These are phyloP conservation scores for Cladosporium sp. DNA, from an alignment of 2,329 filamentous ascomycete species.

Conservation along the genomic window DNA sequence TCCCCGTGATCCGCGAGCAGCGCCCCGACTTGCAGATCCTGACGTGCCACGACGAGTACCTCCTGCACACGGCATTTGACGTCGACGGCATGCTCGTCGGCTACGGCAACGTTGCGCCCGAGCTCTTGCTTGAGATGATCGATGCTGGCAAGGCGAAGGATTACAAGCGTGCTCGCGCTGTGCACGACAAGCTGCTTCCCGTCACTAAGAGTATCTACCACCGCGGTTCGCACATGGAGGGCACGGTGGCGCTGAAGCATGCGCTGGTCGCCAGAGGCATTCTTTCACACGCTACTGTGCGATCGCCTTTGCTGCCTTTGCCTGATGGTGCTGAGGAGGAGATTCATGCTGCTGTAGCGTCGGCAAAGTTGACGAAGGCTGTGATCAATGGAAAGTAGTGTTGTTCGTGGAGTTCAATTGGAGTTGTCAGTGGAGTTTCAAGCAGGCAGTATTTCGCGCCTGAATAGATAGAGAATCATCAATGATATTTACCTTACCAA, in stretches of 20 bases:
- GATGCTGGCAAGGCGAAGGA: conserved; percentile 48
- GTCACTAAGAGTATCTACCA: conserved; percentile 54
- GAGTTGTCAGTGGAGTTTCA: background rate
- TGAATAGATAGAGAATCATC: background rate
- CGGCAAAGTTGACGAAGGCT: conserved; percentile 23
- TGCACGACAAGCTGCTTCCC: conserved; percentile 50
- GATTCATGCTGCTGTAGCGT: conserved; percentile 40
- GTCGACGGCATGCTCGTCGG: conserved; percentile 54
- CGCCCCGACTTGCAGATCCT: conserved; percentile 49
- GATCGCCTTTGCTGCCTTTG: conserved; percentile 46
- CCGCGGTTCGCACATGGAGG: conserved; percentile 53
- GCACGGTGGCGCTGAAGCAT: conserved; percentile 46
- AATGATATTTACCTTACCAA: background rate
- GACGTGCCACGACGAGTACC: conserved; percentile 52
- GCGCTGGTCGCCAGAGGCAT: conserved; percentile 50
- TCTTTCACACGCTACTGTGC: conserved; percentile 46
- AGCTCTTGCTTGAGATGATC: conserved; percentile 48
- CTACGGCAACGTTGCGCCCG: conserved; percentile 51
- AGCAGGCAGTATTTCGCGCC: background rate
- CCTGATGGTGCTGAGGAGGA: conserved; percentile 41
- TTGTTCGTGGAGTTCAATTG: background rate
- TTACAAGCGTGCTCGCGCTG: conserved; percentile 44
- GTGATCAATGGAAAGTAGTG: background rate
- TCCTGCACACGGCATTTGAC: conserved; percentile 50
- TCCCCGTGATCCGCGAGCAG: conserved; percentile 48